Conservation (phyloP, 139 green algal species). For the Zygnema cylindricum region DNA sequence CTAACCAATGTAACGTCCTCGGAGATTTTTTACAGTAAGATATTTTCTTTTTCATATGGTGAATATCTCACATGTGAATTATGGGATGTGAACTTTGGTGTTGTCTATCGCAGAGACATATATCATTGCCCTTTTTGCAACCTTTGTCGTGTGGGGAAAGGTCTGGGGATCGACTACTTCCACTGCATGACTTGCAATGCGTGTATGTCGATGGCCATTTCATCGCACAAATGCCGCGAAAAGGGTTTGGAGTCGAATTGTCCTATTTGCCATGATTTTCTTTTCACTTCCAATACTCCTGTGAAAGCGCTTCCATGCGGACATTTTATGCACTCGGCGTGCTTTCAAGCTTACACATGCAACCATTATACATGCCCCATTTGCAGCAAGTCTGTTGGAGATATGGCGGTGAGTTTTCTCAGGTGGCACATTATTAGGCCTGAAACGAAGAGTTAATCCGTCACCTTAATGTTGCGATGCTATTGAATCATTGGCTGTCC, state of each 20-base stretch:
- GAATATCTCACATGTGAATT: not conserved
- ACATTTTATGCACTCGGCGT: conserved; percentile 95
- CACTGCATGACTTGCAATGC: conserved; percentile 99
- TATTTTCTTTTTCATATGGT: not conserved
- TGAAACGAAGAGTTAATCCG: too few species aligned
- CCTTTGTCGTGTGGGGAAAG: conserved; percentile 82
- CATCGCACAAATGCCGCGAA: conserved; percentile 89
- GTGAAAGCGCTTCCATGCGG: conserved; percentile 89
- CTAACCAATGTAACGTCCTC: too few species aligned
- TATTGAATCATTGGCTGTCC: too few species aligned
- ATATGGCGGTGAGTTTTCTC: conserved; percentile 88
- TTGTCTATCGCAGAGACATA: conserved; percentile 71
- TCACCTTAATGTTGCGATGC: too few species aligned
- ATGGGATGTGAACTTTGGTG: not conserved
- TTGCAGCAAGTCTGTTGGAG: conserved; percentile 91
- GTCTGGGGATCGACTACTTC: conserved; percentile 91
- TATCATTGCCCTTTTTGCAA: conserved; percentile 99
- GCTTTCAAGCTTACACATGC: conserved; percentile 86
- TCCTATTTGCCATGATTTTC: conserved; percentile 93
- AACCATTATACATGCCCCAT: conserved; percentile 95
- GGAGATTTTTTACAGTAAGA: too few species aligned
- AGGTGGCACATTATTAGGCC: too few species aligned
- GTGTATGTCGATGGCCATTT: conserved; percentile 90
- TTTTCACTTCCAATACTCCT: conserved; percentile 84
- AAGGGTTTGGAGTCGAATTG: conserved; percentile 82